These are phyloP conservation scores for Pichia sp. DNA, from an alignment of 1,139 yeast genomes.

Conservation along the genomic window DNA sequence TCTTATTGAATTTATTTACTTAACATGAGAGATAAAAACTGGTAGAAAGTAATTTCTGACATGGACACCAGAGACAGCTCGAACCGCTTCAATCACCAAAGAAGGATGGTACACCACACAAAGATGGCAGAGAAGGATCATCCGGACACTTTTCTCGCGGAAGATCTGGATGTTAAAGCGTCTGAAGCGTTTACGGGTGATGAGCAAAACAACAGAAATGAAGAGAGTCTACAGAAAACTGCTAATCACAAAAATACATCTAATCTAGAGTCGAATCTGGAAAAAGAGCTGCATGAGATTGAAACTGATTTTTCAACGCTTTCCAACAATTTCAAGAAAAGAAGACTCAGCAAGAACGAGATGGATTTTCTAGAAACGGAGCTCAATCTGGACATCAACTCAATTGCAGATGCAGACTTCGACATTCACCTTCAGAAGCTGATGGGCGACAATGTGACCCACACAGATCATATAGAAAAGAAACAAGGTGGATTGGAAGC, in stretches of 20 bases:
- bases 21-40: background rate
- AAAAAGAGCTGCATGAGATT: conserved; percentile 6
- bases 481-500: background rate
- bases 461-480: background rate
- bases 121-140: background rate
- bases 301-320: background rate
- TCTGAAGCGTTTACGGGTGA: background rate
- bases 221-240: background rate
- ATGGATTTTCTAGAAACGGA: conserved; percentile 26
- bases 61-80: background rate
- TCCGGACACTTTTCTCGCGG: background rate
- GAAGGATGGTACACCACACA: background rate
- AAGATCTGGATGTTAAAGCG: background rate
- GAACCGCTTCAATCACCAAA: background rate
- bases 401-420: conserved; percentile 29
- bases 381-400: conserved; percentile 25
- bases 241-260: background rate
- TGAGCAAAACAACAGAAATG: background rate
- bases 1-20: background rate
- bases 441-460: conserved; percentile 20
- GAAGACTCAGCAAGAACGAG: conserved; percentile 15
- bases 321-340: background rate
- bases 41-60: background rate
- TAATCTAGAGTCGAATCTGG: conserved; percentile 1
- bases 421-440: conserved; percentile 28